These are phyloP conservation scores for Theobroma grandiflorum DNA, from an alignment of 441 rosid species.

Conservation along the genomic window DNA sequence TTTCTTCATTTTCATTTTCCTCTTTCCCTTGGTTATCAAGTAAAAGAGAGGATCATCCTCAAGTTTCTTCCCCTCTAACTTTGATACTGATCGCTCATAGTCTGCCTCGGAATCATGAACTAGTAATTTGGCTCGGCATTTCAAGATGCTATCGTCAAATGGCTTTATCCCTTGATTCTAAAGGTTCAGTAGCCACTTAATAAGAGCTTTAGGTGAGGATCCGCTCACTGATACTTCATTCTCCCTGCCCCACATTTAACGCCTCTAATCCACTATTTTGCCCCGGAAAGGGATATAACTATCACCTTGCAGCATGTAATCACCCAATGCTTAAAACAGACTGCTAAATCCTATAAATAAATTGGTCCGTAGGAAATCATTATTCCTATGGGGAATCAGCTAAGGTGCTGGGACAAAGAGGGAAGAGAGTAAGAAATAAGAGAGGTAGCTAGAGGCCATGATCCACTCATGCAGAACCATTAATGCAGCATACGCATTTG, in stretches of 20 bases:
- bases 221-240: constrained; percentile 10
- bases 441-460: background rate
- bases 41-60: constrained; percentile 41
- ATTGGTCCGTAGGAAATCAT: background rate
- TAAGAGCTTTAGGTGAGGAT: constrained; percentile 57
- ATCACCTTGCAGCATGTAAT: background rate
- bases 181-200: constrained; percentile 48
- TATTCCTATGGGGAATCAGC: background rate
- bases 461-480: background rate
- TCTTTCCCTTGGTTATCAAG: constrained; percentile 45
- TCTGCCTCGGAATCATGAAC: constrained; percentile 36
- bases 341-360: background rate
- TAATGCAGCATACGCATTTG: constrained; percentile 1
- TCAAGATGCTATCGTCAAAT: constrained; percentile 45
- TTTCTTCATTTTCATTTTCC: constrained; percentile 37
- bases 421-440: background rate
- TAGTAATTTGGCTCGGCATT: constrained; percentile 45
- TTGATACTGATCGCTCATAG: constrained; percentile 26
- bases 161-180: constrained; percentile 50
- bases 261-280: background rate
- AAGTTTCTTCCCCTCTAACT: constrained; percentile 29
- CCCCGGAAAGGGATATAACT: background rate
- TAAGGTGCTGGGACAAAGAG: background rate
- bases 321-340: background rate
- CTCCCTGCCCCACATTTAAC: background rate